Base-by-base conservation (phyloP, 2,329 filamentous ascomycete species). In the Fusarium euwallaceae region DNA sequence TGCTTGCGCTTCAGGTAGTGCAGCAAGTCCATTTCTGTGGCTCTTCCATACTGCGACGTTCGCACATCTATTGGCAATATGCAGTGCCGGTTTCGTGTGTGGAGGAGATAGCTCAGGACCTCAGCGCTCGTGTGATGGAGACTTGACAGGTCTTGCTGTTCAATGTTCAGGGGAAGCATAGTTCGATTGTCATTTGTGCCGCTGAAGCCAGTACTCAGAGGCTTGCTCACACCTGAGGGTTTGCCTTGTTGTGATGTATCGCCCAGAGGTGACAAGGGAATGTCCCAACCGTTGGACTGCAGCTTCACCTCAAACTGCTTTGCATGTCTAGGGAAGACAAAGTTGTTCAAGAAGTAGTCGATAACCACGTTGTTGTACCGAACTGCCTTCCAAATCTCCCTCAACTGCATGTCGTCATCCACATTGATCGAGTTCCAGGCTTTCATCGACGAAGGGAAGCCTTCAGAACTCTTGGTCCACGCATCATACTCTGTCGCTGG, bases 111-210 rank as follows among this genome's bases (percentile, higher is more conserved):
- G 0, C 84, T 88, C 1, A 93, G 80, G 0, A 93, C 92, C 64
- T 92, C 87, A 0, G 91, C 91, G 72, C 91, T 93, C 0, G 91
- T 93, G 64, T 92, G 89, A 0, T 81, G 79, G 0, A 93, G 84
- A 0, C 85, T 81, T 0, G 84, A 81, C 0, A 94, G 85, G 69
- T 94, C 91, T 1, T 89, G 81, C 58, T 94, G 92, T 55, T 84
- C 79, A 36, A 94, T 89, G 0, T 86, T 90, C 16, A 92, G 79
- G 0, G 92, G 92, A 0, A 94, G 81, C 64, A 93, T 85, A 0
- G 82, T 84, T 37, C 87, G 84, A 22, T 89, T 91, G 78, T 94
- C 92, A 56, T 93, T 94, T 0, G 93, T 94, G 0, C 93, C 93
- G 16, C 90, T 92, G 79, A 95, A 95, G 0, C 92, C 93, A 0